phyloP scores from a whole-genome alignment of 768 basidiomycete species.

The Lactarius pseudohatsudake region DNA sequence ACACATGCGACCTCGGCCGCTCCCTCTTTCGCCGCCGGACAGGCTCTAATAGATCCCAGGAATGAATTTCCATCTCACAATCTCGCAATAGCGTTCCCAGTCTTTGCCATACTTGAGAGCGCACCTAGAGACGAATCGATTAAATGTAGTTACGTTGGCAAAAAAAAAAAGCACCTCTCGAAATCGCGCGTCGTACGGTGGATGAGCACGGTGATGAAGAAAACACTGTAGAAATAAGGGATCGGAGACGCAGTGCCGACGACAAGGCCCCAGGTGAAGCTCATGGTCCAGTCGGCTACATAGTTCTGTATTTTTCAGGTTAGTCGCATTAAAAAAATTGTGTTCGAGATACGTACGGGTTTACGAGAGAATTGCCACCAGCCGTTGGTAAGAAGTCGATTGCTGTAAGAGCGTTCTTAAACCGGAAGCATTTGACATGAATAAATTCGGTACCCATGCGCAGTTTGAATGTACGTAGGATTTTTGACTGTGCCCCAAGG shows the following conservation, averaged over 20 bases:
- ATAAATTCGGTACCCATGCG: conserved; percentile 65
- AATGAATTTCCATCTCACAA: conserved; percentile 91
- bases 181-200: conserved; percentile 94
- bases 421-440: not conserved
- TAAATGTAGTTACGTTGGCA: conserved; percentile 14
- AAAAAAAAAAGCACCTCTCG: conserved; percentile 55
- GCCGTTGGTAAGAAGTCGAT: conserved; percentile 86
- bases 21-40: too few species aligned
- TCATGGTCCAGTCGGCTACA: conserved; percentile 88
- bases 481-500: conserved; percentile 81
- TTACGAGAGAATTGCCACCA: conserved; percentile 96
- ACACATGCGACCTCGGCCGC: too few species aligned
- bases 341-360: conserved; percentile 56
- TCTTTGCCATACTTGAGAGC: conserved; percentile 91
- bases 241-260: conserved; percentile 77
- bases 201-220: conserved; percentile 90
- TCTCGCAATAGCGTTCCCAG: conserved; percentile 85
- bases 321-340: not conserved
- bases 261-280: conserved; percentile 80
- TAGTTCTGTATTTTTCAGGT: conserved; percentile 61
- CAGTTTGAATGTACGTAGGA: conserved; percentile 90
- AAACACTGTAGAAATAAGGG: conserved; percentile 95
- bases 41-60: conserved; percentile 86
- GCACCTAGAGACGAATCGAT: conserved; percentile 42
- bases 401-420: conserved; percentile 45